Percentiles rank a stretch among this genome's conserved stretches.
Conservation (phyloP, 345 rosid genomes). For the Hibiscus syriacus region DNA sequence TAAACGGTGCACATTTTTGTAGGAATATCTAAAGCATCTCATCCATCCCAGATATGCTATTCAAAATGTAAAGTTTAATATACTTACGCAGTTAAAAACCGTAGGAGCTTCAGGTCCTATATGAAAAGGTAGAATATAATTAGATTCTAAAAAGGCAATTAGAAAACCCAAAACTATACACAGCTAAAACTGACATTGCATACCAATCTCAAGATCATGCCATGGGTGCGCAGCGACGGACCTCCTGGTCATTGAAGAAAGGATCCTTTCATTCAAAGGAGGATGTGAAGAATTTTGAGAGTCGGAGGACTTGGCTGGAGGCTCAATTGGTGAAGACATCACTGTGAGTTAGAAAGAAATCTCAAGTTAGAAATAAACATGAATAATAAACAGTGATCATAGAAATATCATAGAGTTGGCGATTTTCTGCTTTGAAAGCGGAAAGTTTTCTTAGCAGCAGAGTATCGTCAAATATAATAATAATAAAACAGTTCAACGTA, state of each 20-base stretch:
- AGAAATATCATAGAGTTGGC: not conserved
- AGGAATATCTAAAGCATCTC: not conserved
- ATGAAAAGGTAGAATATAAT: not conserved
- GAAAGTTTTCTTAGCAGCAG: not conserved
- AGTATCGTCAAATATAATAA: not conserved
- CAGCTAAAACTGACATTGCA: slow-evolving; percentile 6
- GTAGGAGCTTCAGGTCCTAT: slow-evolving; percentile 91
- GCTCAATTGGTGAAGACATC: slow-evolving; percentile 69
- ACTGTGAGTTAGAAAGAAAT: slow-evolving; percentile 22
- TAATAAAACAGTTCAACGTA: not conserved
- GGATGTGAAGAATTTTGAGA: slow-evolving; percentile 40
- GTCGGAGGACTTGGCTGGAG: slow-evolving; percentile 24
- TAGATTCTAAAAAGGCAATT: not conserved
- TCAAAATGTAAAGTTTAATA: slow-evolving; percentile 4
- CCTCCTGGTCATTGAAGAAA: slow-evolving; percentile 84
- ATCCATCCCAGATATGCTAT: not conserved
- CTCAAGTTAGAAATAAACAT: not conserved
- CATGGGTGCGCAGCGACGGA: slow-evolving; percentile 97
- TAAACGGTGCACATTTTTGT: too few species aligned
- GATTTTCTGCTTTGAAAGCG: not conserved
- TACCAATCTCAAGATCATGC: slow-evolving; percentile 99
- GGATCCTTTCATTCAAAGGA: slow-evolving; percentile 89
- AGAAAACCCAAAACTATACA: not conserved
- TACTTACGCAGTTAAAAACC: slow-evolving; percentile 72
- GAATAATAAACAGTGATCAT: not conserved